Evolutionary conservation across 106 monocot genomes (phyloP), one percentile per base, ranked within the genome.

Genomic region (Apostasia shenzhenica): DNA sequence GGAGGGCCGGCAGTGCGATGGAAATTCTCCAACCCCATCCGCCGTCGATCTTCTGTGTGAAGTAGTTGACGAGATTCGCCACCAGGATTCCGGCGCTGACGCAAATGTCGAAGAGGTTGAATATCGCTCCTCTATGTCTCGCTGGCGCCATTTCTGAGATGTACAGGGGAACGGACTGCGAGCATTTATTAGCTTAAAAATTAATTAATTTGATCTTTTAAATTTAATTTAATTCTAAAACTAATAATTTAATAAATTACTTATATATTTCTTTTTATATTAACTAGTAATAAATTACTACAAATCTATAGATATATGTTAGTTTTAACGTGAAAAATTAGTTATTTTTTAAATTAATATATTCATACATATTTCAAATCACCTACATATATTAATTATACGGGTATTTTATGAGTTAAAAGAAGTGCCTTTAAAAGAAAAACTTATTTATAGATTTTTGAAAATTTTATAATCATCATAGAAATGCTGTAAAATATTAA

Each of bases 121-220:
- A 55, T 40, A 79, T 8, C 14, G 79, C 79, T 56, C 79, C 79
- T 3, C 79, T 50, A 40, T 73, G 42, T 8, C 48, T 44, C 3
- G 73, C 61, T 2, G 73, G 79, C 3, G 79, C 73, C 73, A 73
- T 62, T 8, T 79, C 79, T 10, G 79, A 73, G 2, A 79, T 68
- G 62, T 79, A 79, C 8, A 79, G 1, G 11, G 79, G 61, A 12
- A 78, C 54, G 59, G 72, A 46, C 78, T 78, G 66, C 4, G 44
- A 47, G 63, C 41, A 68, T 45, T 38, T 52, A 45, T 37, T 6
- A 55, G 52, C 26, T 26, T 26, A 26, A 26, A 26, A 26, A 26
- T 26, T 26, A 55, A 38, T 69, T 44, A n/a, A 62, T 11, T 12
- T 62, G 13, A n/a, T 1, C 4, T 41, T 9, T 59, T 38, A 8